Evolutionary conservation across 176 grass and related monocot species (phyloP), one percentile per base, ranked within the genome.

Genomic region (Dactylis glomerata): DNA sequence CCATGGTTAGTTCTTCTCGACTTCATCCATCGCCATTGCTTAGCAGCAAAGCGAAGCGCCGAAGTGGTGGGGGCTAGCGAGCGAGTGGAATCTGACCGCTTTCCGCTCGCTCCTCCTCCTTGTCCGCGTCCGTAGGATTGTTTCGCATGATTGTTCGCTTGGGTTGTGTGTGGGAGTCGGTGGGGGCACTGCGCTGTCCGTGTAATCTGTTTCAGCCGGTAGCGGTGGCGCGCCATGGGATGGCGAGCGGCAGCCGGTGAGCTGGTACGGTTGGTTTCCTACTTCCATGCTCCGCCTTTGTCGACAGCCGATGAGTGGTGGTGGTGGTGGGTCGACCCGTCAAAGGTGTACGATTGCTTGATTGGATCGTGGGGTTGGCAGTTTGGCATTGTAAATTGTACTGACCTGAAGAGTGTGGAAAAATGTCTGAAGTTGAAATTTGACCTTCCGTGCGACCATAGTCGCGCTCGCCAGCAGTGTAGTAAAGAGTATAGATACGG

Each of bases 131-230:
- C 27, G 10, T 56, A 19, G 8, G 56, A 46, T 83, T 77, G 80
- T 73, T 86, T 86, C 37, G 24, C 36, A 50, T 51, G 36, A 54
- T 47, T 68, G 51, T 81, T 82, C 10, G 80, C 68, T 57, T 30
- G 23, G 51, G 7, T 86, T 50, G 68, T 30, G 36, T 58, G 10
- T 90, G 64, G 82, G 79, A 69, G 75, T 69, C 79, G 89, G 80
- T 83, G 88, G 74, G 84, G 84, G 55, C 1, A 46, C 84, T 57
- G 47, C 75, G 75, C 89, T 90, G 89, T 87, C 78, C 75, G 75
- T 15, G 30, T 76, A 72, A 71, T 75, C 57, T 67, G 15, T 14
- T 8, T 62, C 77, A 13, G 68, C 41, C 14, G 37, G 24, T 63
- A 59, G 76, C 58, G 74, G 73, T 20, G 81, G 24, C 16, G 56